Conservation (phyloP, 179 eudicot species). For the Sideroxylon spinosum region DNA sequence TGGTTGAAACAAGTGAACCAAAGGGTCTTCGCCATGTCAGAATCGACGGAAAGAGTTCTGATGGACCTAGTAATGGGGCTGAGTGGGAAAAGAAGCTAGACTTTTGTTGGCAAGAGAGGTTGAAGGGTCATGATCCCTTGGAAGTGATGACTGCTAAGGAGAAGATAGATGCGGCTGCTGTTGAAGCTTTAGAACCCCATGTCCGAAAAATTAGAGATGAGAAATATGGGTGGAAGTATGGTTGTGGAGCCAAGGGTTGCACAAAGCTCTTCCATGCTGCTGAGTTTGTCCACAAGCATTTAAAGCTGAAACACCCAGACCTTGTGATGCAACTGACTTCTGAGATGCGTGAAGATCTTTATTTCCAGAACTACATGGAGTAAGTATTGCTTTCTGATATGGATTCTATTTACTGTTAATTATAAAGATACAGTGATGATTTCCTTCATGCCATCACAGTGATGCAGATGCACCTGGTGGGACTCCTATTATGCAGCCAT, state of each 20-base stretch:
- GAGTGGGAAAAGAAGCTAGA: conserved; percentile 97
- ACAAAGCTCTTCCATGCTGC: conserved; percentile 98
- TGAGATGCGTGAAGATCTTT: conserved; percentile 93
- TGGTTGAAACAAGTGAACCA: conserved; percentile 71
- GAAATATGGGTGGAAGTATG: conserved; percentile 99
- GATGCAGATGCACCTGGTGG: conserved; percentile 98
- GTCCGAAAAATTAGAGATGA: conserved; percentile 98
- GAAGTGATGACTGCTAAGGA: conserved; percentile 94
- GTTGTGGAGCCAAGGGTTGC: conserved; percentile 99
- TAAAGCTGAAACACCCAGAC: conserved; percentile 89
- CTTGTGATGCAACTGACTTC: conserved; percentile 70
- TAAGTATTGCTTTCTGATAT: conserved; percentile 28
- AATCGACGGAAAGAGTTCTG: conserved; percentile 65
- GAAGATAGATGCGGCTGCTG: conserved; percentile 90
- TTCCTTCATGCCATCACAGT: conserved; percentile 36
- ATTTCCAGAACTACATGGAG: conserved; percentile 96
- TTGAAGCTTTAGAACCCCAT: conserved; percentile 83
- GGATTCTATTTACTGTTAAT: neutral
- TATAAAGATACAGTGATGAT: conserved; percentile 17
- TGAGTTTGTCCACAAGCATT: conserved; percentile 95
- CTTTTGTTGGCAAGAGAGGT: conserved; percentile 77
- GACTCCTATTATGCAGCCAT: conserved; percentile 86
- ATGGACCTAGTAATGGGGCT: conserved; percentile 35
- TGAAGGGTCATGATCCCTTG: conserved; percentile 73
- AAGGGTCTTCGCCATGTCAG: conserved; percentile 92